These are phyloP conservation scores for Papiliotrema flavescens DNA, from an alignment of 1,284 basidiomycete species.

Conservation along the genomic window DNA sequence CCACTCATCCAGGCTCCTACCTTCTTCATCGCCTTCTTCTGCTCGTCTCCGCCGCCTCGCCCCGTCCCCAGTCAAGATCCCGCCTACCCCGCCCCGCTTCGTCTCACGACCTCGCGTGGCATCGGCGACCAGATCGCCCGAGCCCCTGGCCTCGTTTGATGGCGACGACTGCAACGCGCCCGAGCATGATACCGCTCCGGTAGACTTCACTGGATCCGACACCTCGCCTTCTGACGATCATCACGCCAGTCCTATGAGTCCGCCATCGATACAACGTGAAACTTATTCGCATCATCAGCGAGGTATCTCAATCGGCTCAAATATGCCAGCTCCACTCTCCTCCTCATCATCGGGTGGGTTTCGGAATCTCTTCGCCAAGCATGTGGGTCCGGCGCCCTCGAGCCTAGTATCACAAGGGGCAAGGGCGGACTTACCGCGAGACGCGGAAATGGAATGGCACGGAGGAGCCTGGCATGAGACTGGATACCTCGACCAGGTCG, in stretches of 20 bases:
- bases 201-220: no score
- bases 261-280: neutral
- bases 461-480: neutral
- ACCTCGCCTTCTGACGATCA: neutral
- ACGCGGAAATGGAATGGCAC: neutral
- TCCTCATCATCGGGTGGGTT: constrained; percentile 2
- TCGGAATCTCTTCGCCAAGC: neutral
- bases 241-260: neutral
- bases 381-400: neutral
- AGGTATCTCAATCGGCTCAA: neutral
- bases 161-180: neutral
- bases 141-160: neutral
- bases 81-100: constrained; percentile 10
- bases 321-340: neutral
- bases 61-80: constrained; percentile 26
- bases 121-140: neutral
- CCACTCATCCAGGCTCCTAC: constrained; percentile 4
- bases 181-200: no score
- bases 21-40: constrained; percentile 20
- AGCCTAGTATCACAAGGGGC: neutral
- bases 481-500: neutral
- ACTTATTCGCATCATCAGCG: neutral
- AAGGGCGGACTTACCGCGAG: constrained; percentile 8
- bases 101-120: neutral
- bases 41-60: constrained; percentile 24